phyloP scores from a whole-genome alignment of 495 filamentous ascomycete genomes.

The Xylaria cubensis region DNA sequence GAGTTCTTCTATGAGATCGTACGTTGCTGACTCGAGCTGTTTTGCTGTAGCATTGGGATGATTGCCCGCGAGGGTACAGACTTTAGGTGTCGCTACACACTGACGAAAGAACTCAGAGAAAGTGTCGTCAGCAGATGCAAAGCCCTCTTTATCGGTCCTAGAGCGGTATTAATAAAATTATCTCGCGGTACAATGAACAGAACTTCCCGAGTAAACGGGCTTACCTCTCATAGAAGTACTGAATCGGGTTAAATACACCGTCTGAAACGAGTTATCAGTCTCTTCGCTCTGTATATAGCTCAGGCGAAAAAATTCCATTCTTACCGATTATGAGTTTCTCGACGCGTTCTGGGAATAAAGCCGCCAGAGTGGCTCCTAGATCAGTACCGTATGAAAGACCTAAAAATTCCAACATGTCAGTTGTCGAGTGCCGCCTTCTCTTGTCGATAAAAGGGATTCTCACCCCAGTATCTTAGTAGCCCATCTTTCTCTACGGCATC shows the following conservation, averaged over 20 bases:
- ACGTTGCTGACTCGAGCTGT: constrained; percentile 20
- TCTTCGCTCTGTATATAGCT: background rate
- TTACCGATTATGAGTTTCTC: constrained; percentile 45
- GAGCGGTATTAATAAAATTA: background rate
- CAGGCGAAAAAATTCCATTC: background rate
- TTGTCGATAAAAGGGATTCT: constrained; percentile 15
- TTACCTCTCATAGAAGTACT: constrained; percentile 47
- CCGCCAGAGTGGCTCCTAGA: constrained; percentile 48
- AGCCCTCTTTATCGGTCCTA: background rate
- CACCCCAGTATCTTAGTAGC: constrained; percentile 55
- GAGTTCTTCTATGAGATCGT: constrained; percentile 14
- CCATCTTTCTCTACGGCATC: constrained; percentile 53
- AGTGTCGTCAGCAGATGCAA: constrained; percentile 13
- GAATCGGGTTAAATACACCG: constrained; percentile 48
- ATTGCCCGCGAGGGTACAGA: constrained; percentile 10
- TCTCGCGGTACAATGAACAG: background rate
- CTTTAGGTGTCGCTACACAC: constrained; percentile 21
- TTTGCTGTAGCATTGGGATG: constrained; percentile 16
- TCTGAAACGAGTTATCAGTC: constrained; percentile 31
- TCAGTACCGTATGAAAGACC: constrained; percentile 54
- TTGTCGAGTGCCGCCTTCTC: background rate
- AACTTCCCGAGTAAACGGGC: constrained; percentile 14
- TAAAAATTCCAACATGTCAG: constrained; percentile 19
- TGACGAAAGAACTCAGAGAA: constrained; percentile 23
- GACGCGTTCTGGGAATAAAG: constrained; percentile 56